Conservation (phyloP, 2,329 filamentous ascomycete species). For the Botrytis fabae region DNA sequence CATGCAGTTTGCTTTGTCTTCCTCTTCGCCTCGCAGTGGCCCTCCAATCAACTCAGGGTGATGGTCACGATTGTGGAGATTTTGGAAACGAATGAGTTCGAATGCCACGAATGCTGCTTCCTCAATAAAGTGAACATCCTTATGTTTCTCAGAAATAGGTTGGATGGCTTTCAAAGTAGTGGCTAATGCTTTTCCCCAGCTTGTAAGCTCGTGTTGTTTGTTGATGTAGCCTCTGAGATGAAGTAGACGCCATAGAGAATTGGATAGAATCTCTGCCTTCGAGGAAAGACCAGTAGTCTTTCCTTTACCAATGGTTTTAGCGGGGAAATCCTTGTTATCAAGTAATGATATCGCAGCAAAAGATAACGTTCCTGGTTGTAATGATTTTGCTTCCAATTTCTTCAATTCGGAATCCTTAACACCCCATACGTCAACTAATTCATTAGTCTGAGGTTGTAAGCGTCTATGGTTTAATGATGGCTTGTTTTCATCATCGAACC, state of each 20-base stretch:
- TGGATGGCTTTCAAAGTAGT: constrained; percentile 65
- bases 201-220: constrained; percentile 73
- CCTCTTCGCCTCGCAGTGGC: constrained; percentile 59
- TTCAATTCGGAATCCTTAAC: constrained; percentile 59
- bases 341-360: constrained; percentile 68
- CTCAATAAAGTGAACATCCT: constrained; percentile 56
- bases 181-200: constrained; percentile 79
- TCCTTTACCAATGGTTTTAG: constrained; percentile 57
- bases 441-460: constrained; percentile 51
- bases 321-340: constrained; percentile 63
- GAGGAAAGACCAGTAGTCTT: constrained; percentile 49
- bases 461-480: constrained; percentile 66
- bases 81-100: constrained; percentile 76
- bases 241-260: constrained; percentile 84
- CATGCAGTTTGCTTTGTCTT: constrained; percentile 75
- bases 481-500: constrained; percentile 74
- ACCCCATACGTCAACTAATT: constrained; percentile 64
- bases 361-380: constrained; percentile 49
- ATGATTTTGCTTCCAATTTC: constrained; percentile 46
- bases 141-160: constrained; percentile 47
- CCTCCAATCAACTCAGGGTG: constrained; percentile 56
- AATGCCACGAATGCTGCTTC: constrained; percentile 81
- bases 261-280: constrained; percentile 68
- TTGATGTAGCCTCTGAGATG: constrained; percentile 86
- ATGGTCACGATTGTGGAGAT: constrained; percentile 69